Base-by-base conservation (phyloP, 257 asterid species). In the Fraxinus excelsior region DNA sequence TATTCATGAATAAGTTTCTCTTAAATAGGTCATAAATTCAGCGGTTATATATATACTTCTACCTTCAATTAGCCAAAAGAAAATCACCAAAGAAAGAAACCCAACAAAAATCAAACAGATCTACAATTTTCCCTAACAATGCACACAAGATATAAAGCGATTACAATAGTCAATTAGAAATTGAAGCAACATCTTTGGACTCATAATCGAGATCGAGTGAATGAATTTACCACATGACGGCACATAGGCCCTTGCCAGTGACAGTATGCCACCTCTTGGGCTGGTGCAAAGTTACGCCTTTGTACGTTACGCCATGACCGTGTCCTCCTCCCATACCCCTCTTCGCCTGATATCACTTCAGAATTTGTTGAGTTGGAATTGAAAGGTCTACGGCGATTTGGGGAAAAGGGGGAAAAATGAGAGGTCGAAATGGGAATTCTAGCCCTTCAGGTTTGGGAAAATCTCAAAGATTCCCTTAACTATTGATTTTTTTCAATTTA, bases 211-310 rank as follows among this genome's bases (percentile, higher is more conserved):
- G 32, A 62, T 21, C 67, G 67, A 5, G 65, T 4, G 76, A 25
- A 31, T 32, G 73, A 9, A 75, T 40, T 78, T 83, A 92, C 98
- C 98, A 94, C 98, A 94, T 94, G 74, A 94, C 85, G 74, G 98
- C 97, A 31, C 97, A 92, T 82, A 94, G 84, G 83, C 98, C 98
- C 77, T 94, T 94, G 42, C 98, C 98, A 78, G 98, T 91, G 82
- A 92, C 89, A 37, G 83, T 73, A 87, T 94, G 97, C 98, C 98
- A 94, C 76, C 97, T 92, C 78, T 91, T 94, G 0, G 97, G 98
- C 46, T 88, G 89, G 84, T 94, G 98, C 69, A 94, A 1, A 0
- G 94, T 90, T 2, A 94, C 75, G 70, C 96, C 98, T 74, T 90
- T 92, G 91, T 85, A 92, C 23, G 97, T 92, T 2, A 89, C 77